phyloP scores from a whole-genome alignment of 148 eudicot genomes.

The Gaultheria prostrata region DNA sequence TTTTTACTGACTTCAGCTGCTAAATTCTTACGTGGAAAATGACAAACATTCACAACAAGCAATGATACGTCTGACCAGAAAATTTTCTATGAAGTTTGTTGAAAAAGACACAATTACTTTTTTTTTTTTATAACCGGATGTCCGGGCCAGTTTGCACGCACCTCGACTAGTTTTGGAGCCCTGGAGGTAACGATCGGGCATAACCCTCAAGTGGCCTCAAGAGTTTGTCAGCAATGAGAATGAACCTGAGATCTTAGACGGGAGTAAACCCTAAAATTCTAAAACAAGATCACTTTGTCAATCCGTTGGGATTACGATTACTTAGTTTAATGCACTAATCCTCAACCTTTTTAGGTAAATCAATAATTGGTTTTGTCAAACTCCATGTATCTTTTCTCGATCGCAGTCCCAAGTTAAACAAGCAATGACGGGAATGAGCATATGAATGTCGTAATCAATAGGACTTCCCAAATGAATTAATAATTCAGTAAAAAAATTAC shows the following conservation, averaged over 20 bases:
- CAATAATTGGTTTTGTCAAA: conserved; percentile 2
- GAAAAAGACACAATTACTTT: neutral
- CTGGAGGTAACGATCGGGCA: too few species aligned
- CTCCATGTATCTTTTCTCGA: neutral
- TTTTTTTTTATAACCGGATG: too few species aligned
- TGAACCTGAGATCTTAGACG: too few species aligned
- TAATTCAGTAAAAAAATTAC: neutral
- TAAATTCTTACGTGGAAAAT: neutral
- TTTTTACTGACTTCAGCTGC: neutral
- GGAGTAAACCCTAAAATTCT: too few species aligned
- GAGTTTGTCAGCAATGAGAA: too few species aligned
- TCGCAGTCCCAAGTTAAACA: neutral
- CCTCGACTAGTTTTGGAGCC: too few species aligned
- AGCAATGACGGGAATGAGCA: neutral
- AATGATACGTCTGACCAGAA: too few species aligned
- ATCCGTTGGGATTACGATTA: too few species aligned
- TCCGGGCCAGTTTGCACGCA: too few species aligned
- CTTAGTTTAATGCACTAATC: neutral
- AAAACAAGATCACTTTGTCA: too few species aligned
- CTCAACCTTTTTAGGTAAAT: neutral
- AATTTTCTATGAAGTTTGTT: neutral
- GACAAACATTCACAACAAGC: neutral
- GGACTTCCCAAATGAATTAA: neutral
- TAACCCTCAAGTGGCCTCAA: too few species aligned
- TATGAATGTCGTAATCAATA: neutral